Evolutionary conservation across 2,329 filamentous ascomycete species (phyloP), one percentile per base, ranked within the genome.

Genomic region (Fusarium redolens): DNA sequence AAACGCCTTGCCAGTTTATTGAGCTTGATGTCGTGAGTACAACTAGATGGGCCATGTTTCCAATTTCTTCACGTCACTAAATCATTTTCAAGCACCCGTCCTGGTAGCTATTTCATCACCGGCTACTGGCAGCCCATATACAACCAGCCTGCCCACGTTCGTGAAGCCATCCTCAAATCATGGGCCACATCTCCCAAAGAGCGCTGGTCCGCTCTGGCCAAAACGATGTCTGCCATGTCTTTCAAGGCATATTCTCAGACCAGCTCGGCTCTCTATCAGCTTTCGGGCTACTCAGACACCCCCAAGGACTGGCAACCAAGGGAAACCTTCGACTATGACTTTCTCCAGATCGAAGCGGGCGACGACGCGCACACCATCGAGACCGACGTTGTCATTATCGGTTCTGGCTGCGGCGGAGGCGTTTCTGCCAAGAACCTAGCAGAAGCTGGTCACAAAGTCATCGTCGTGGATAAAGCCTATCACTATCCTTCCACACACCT

Each of bases 391-490:
- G 90, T 97, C 44, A 91, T 98, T 65, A 87, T 98, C 25, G 95
- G 95, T 5, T 96, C 93, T 41, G 95, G 95, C 33, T 97, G 93
- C 75, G 95, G 95, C 70, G 95, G 93, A 44, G 93, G 88, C 14
- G 94, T 97, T 0, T 89, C 88, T 40, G 95, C 95, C 30, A 95
- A 95, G 81, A 92, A 93, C 56, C 84, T 97, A 3, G 90, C 95
- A 14, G 91, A 95, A 81, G 92, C 92, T 2, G 93, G 93, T 7
- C 86, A 93, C 71, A 85, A 86, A 25, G 94, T 97, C 33, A 80
- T 97, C 7, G 93, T 98, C 2, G 91, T 94, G 6, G 94, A 97
- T 74, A 96, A 96, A 79, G 90, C 89, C 3, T 94, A 95, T 79
- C 89, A 96, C 79, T 96, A 92, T 83, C 83, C 91, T 2, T 88